phyloP scores from a whole-genome alignment of 192 early-diverging fungal genomes.

The Podila epigama region DNA sequence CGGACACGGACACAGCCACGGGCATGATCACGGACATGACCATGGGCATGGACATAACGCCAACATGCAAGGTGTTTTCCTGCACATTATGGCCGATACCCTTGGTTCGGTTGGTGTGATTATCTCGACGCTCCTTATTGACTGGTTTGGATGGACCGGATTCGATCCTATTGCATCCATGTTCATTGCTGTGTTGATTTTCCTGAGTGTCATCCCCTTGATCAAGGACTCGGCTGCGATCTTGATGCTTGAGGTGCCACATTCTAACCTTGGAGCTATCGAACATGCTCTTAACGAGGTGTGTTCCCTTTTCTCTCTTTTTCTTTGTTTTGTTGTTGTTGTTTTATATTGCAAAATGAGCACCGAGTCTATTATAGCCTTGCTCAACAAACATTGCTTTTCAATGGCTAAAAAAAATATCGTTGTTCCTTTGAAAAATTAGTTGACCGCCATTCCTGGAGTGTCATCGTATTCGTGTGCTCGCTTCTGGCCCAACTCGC shows the following conservation, averaged over 20 bases:
- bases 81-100: conserved; percentile 95
- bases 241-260: conserved; percentile 58
- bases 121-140: conserved; percentile 89
- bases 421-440: neutral
- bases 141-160: conserved; percentile 92
- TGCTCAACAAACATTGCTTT: too few relatives aligned
- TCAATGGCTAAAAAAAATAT: neutral
- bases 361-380: neutral
- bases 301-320: neutral
- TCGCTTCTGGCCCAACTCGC: conserved; percentile 67
- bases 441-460: conserved; percentile 43
- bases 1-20: conserved; percentile 65
- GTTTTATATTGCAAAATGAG: neutral
- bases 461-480: conserved; percentile 51
- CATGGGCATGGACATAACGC: conserved; percentile 76
- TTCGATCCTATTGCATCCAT: conserved; percentile 95
- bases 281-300: conserved; percentile 58
- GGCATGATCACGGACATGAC: conserved; percentile 62
- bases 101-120: conserved; percentile 96
- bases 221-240: conserved; percentile 73
- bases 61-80: conserved; percentile 94
- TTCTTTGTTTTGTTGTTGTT: neutral
- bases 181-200: conserved; percentile 87
- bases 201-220: conserved; percentile 85
- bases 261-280: conserved; percentile 47